Evolutionary conservation across 1,284 basidiomycete genomes (phyloP).

Genomic region (Cutaneotrichosporon curvatum): DNA sequence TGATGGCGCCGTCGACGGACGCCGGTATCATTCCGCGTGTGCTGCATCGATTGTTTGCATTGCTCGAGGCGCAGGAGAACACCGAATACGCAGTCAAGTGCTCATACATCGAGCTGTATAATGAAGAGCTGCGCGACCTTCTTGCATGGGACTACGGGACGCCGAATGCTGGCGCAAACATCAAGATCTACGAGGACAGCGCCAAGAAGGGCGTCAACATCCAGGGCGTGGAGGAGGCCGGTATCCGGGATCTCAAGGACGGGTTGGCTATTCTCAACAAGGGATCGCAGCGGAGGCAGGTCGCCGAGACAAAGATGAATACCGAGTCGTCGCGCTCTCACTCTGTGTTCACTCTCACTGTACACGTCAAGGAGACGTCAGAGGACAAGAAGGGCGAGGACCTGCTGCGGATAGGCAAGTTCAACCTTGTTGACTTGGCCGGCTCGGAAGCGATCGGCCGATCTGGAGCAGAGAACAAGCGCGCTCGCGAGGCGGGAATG

Average conservation of each 20-base stretch:
- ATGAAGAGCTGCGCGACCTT: constrained; percentile 95
- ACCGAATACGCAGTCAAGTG: constrained; percentile 87
- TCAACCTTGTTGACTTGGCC: constrained; percentile 95
- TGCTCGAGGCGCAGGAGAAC: constrained; percentile 65
- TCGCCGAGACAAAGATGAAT: constrained; percentile 96
- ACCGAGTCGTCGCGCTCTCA: constrained; percentile 92
- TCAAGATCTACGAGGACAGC: constrained; percentile 90
- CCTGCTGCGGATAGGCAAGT: constrained; percentile 83
- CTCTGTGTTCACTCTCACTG: constrained; percentile 94
- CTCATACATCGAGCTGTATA: constrained; percentile 96
- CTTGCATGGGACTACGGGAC: constrained; percentile 65
- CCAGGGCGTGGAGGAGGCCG: constrained; percentile 87
- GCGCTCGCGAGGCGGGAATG: constrained; percentile 95
- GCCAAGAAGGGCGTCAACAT: constrained; percentile 74
- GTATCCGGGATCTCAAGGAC: constrained; percentile 74
- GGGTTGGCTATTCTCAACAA: constrained; percentile 79
- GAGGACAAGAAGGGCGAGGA: constrained; percentile 62
- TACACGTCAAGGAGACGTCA: constrained; percentile 81
- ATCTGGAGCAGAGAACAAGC: constrained; percentile 89
- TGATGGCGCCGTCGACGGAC: constrained; percentile 76
- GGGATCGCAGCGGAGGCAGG: constrained; percentile 84
- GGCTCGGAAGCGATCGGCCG: constrained; percentile 97
- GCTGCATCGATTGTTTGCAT: constrained; percentile 83
- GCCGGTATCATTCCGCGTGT: constrained; percentile 98
- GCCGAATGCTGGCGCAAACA: constrained; percentile 48